These are phyloP conservation scores for Talaromyces amestolkiae DNA, from an alignment of 2,329 filamentous ascomycete genomes.

Conservation along the genomic window DNA sequence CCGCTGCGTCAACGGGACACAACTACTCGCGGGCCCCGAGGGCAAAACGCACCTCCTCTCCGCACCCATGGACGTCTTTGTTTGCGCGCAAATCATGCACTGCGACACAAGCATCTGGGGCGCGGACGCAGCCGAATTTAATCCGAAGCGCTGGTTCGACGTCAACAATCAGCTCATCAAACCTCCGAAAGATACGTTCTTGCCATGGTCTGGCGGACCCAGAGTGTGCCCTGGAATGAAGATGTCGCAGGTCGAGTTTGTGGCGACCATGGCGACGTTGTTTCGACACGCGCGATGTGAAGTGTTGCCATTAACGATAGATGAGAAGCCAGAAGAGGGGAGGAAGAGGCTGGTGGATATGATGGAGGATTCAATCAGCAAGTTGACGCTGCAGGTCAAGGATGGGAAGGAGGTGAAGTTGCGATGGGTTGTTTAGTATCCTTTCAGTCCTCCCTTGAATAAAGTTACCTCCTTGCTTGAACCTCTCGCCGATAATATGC, in stretches of 20 bases:
- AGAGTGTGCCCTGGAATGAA: slow-evolving; percentile 15
- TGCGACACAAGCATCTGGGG: slow-evolving; percentile 50
- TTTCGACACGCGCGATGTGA: slow-evolving; percentile 32
- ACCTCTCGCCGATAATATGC: not conserved
- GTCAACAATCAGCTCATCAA: slow-evolving; percentile 13
- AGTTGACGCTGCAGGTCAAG: slow-evolving; percentile 16
- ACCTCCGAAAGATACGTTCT: slow-evolving; percentile 5
- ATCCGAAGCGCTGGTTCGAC: slow-evolving; percentile 49
- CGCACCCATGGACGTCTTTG: slow-evolving; percentile 34
- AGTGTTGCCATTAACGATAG: slow-evolving; percentile 6
- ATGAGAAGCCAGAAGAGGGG: not conserved
- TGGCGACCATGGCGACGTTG: slow-evolving; percentile 45
- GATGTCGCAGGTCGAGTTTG: slow-evolving; percentile 57
- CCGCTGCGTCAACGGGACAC: slow-evolving; percentile 31
- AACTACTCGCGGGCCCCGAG: slow-evolving; percentile 29
- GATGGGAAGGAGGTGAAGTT: slow-evolving; percentile 10
- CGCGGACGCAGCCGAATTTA: slow-evolving; percentile 49
- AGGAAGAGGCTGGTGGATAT: slow-evolving; percentile 1
- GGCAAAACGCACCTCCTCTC: slow-evolving; percentile 32
- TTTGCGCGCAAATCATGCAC: slow-evolving; percentile 43
- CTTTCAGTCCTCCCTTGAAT: not conserved
- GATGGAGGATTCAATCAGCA: slow-evolving; percentile 11
- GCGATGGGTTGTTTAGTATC: slow-evolving; percentile 8
- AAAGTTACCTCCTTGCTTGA: not conserved
- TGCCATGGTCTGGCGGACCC: slow-evolving; percentile 12